Percentiles rank a stretch among this genome's conserved stretches.
These are phyloP conservation scores for Heteromeles arbutifolia DNA, from an alignment of 306 rosid species.

Conservation along the genomic window DNA sequence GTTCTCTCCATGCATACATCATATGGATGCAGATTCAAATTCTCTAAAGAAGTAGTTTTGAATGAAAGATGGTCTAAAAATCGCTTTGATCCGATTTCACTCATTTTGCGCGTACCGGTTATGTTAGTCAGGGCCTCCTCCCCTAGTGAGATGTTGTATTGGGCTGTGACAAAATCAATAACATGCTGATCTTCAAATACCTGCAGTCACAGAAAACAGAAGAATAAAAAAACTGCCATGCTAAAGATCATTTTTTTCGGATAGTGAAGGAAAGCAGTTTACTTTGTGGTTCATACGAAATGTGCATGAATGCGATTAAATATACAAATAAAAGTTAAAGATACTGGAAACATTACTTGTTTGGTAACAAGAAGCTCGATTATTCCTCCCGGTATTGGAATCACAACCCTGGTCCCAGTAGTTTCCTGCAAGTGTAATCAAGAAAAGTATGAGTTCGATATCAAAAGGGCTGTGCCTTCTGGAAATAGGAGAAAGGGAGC, in stretches of 20 bases:
- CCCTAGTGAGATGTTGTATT: constrained; percentile 36
- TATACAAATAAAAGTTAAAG: background rate
- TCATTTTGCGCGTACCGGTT: constrained; percentile 3
- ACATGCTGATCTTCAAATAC: constrained; percentile 64
- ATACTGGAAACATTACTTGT: constrained; percentile 32
- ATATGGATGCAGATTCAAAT: constrained; percentile 25
- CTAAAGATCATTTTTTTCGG: background rate
- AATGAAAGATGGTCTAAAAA: constrained; percentile 16
- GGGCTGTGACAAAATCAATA: constrained; percentile 47
- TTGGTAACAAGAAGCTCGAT: constrained; percentile 62
- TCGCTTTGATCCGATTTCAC: constrained; percentile 36
- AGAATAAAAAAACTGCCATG: background rate
- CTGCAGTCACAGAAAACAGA: constrained; percentile 21
- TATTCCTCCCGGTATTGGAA: constrained; percentile 67
- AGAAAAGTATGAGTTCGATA: background rate
- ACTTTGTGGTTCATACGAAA: background rate
- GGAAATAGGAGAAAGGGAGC: background rate
- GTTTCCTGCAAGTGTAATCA: constrained; percentile 39
- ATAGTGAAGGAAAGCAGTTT: background rate
- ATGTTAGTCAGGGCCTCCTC: constrained; percentile 30
- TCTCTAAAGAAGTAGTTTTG: constrained; percentile 24
- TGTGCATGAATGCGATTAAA: background rate
- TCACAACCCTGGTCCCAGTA: constrained; percentile 59
- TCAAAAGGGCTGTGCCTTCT: background rate
- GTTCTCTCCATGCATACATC: constrained; percentile 29